Percentiles rank a stretch among this genome's conserved stretches.
phyloP scores from a whole-genome alignment of 2,329 filamentous ascomycete genomes.

The Huntiella abstrusa region DNA sequence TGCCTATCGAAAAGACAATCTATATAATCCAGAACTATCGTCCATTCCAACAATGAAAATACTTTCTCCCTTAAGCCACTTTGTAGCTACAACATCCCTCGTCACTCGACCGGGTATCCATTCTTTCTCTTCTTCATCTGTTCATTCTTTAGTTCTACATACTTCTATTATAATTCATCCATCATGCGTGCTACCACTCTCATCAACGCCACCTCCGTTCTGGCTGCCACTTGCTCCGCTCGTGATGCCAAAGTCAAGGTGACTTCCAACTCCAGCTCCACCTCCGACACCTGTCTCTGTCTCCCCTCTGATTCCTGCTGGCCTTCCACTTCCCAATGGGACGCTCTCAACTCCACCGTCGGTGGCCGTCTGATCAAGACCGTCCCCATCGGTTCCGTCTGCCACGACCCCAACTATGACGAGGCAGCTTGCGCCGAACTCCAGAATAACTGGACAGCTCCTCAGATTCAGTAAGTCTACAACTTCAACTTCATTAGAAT shows the following conservation, averaged over 20 bases:
- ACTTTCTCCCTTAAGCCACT: background rate
- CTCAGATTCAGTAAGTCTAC: slow-evolving; percentile 19
- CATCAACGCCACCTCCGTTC: background rate
- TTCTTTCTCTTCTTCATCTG: background rate
- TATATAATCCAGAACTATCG: background rate
- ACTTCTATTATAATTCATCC: background rate
- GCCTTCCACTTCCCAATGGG: slow-evolving; percentile 29
- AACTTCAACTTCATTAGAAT: background rate
- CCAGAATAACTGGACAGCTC: slow-evolving; percentile 18
- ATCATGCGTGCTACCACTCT: background rate
- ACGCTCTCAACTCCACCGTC: slow-evolving; percentile 30
- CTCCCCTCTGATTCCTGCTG: slow-evolving; percentile 35
- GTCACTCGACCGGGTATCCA: background rate
- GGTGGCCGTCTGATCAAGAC: slow-evolving; percentile 31
- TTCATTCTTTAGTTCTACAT: background rate
- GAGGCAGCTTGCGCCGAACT: slow-evolving; percentile 23
- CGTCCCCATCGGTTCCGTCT: slow-evolving; percentile 31
- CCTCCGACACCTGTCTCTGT: slow-evolving; percentile 21
- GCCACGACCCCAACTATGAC: slow-evolving; percentile 30
- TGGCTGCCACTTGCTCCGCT: background rate
- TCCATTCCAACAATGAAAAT: background rate
- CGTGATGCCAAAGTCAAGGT: background rate
- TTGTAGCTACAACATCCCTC: background rate
- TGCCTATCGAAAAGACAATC: background rate
- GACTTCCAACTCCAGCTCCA: background rate